Conservation (phyloP, 192 early-diverging fungal genomes). For the Cetraspora pellucida region DNA sequence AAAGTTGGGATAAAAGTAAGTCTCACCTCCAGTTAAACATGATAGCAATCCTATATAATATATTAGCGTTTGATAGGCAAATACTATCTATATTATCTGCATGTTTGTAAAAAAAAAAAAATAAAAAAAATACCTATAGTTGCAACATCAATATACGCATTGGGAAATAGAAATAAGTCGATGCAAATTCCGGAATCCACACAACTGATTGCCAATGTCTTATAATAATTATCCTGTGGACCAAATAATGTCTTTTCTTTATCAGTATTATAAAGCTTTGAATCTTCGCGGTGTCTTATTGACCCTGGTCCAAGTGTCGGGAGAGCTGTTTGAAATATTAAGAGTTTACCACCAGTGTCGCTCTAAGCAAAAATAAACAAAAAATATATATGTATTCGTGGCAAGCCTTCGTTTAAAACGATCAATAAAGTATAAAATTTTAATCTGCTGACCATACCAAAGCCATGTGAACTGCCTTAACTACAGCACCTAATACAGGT, state of each 20-base stretch:
- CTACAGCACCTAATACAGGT: slow-evolving; percentile 78
- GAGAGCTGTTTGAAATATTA: slow-evolving; percentile 86
- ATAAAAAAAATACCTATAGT: slow-evolving; percentile 60
- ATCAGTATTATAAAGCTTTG: slow-evolving; percentile 87
- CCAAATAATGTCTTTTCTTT: slow-evolving; percentile 87
- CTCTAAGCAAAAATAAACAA: slow-evolving; percentile 46
- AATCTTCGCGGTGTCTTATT: slow-evolving; percentile 85
- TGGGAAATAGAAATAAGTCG: slow-evolving; percentile 91
- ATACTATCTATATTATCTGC: neutral
- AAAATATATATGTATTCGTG: neutral
- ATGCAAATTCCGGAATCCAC: slow-evolving; percentile 81
- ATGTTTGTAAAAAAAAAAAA: too few species aligned
- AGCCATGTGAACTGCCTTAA: slow-evolving; percentile 73
- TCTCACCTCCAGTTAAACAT: slow-evolving; percentile 88
- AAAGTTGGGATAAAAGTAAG: slow-evolving; percentile 82
- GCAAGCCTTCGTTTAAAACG: neutral
- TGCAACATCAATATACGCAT: slow-evolving; percentile 87
- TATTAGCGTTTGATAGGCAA: neutral
- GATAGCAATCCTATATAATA: slow-evolving; percentile 60
- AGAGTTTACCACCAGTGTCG: slow-evolving; percentile 81
- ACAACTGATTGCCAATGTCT: slow-evolving; percentile 78
- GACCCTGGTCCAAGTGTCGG: slow-evolving; percentile 88
- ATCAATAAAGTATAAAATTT: neutral
- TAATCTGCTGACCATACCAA: slow-evolving; percentile 54
- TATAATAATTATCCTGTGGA: slow-evolving; percentile 88